A percentile compares a stretch with the other conserved stretches of the same genome.
These are phyloP conservation scores for Carex pumila DNA, from an alignment of 176 grass and related monocot genomes.

Conservation along the genomic window DNA sequence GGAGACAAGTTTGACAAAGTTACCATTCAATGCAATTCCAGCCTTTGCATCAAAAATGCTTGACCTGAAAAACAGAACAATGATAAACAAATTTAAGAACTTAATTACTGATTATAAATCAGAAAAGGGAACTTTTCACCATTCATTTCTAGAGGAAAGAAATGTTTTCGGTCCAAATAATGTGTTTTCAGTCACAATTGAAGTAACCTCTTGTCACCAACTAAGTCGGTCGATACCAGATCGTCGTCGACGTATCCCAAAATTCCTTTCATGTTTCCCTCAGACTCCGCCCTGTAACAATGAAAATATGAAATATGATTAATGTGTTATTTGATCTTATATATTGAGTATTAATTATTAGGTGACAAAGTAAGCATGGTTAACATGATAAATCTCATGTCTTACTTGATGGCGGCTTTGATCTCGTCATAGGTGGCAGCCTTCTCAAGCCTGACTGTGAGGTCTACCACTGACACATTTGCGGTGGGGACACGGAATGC, in stretches of 20 bases:
- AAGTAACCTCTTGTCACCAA: slow-evolving; percentile 68
- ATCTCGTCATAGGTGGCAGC: slow-evolving; percentile 65
- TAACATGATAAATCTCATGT: too few species aligned
- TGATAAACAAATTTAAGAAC: too few species aligned
- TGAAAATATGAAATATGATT: too few species aligned
- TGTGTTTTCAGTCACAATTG: too few species aligned
- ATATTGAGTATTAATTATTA: too few species aligned
- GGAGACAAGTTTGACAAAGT: slow-evolving; percentile 60
- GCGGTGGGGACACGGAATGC: slow-evolving; percentile 73
- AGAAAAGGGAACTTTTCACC: too few species aligned
- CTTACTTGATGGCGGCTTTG: slow-evolving; percentile 71
- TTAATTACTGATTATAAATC: too few species aligned
- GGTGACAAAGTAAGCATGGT: too few species aligned
- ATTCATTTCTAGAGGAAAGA: too few species aligned
- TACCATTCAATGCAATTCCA: slow-evolving; percentile 67
- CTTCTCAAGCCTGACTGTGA: slow-evolving; percentile 76
- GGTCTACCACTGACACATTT: slow-evolving; percentile 61
- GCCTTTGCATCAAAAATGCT: slow-evolving; percentile 91
- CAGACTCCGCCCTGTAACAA: slow-evolving; percentile 46
- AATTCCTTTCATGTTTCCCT: slow-evolving; percentile 76
- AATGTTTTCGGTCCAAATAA: too few species aligned
- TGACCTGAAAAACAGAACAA: slow-evolving; percentile 25
- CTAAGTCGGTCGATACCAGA: slow-evolving; percentile 70
- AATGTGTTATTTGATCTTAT: too few species aligned
- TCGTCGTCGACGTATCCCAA: slow-evolving; percentile 78